Percentiles rank a stretch among this genome's conserved stretches.
Conservation (phyloP, 805 yeast genomes). For the Cyberlindnera sargentensis region DNA sequence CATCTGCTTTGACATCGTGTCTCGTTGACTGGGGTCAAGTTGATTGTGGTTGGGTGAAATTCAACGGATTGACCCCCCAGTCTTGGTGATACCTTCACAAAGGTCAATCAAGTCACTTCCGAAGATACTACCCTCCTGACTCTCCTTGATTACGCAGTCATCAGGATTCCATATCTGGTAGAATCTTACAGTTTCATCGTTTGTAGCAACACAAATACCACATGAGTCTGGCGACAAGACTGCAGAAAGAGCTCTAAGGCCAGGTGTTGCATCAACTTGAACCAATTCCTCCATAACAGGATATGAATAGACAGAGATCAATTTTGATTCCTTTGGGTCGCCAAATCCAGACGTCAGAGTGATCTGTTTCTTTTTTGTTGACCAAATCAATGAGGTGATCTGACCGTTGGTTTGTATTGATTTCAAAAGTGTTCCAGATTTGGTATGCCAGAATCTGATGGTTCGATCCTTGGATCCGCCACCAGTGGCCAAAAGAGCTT, state of each 20-base stretch:
- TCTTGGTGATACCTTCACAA: slow-evolving; percentile 43
- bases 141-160: slow-evolving; percentile 28
- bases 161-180: slow-evolving; percentile 60
- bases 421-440: slow-evolving; percentile 62
- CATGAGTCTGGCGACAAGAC: slow-evolving; percentile 57
- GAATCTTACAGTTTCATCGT: slow-evolving; percentile 71
- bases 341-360: slow-evolving; percentile 82
- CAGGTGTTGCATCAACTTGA: slow-evolving; percentile 42
- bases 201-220: slow-evolving; percentile 65
- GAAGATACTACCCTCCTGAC: slow-evolving; percentile 39
- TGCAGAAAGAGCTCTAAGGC: slow-evolving; percentile 59
- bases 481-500: slow-evolving; percentile 76
- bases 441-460: slow-evolving; percentile 84
- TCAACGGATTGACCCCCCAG: slow-evolving; percentile 24
- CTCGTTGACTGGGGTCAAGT: no score
- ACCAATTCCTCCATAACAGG: slow-evolving; percentile 49
- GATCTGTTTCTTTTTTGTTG: slow-evolving; percentile 51
- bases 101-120: slow-evolving; percentile 55
- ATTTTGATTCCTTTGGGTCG: slow-evolving; percentile 38
- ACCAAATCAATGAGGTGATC: slow-evolving; percentile 77
- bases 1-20: no score
- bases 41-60: no score
- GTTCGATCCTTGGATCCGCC: slow-evolving; percentile 80
- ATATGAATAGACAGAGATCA: slow-evolving; percentile 58
- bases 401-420: slow-evolving; percentile 59